These are phyloP conservation scores for Mortierella sp. DNA, from an alignment of 371 early-diverging fungal species.

Conservation along the genomic window DNA sequence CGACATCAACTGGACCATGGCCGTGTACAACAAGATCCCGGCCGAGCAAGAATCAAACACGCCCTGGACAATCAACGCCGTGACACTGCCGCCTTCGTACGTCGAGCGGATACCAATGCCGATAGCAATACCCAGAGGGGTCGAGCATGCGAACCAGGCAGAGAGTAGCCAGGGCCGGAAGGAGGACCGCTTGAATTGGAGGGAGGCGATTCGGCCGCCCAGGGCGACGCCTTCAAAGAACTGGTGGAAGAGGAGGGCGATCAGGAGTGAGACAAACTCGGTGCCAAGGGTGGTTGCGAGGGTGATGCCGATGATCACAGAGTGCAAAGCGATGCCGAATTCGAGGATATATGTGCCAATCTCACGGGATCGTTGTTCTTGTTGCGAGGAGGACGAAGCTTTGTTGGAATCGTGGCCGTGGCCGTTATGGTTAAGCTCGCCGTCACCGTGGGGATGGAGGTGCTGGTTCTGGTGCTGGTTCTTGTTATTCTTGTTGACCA, in stretches of 20 bases:
- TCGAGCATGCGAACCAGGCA: slow-evolving; percentile 65
- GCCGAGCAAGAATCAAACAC: slow-evolving; percentile 83
- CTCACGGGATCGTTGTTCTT: slow-evolving; percentile 35
- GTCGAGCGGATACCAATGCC: slow-evolving; percentile 76
- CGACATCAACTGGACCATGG: slow-evolving; percentile 78
- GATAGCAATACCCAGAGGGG: slow-evolving; percentile 84
- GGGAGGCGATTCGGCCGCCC: slow-evolving; percentile 77
- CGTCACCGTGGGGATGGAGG: not conserved
- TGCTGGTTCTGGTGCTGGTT: slow-evolving; percentile 21
- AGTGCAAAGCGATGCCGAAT: slow-evolving; percentile 89
- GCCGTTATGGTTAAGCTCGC: not conserved
- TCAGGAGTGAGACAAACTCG: slow-evolving; percentile 75
- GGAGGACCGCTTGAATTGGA: slow-evolving; percentile 48
- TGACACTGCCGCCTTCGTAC: slow-evolving; percentile 67
- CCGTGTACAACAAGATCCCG: slow-evolving; percentile 86
- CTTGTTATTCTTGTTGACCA: slow-evolving; percentile 28
- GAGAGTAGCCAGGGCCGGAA: slow-evolving; percentile 62
- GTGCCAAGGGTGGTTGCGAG: slow-evolving; percentile 76
- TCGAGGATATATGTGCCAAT: slow-evolving; percentile 77
- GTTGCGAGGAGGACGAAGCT: not conserved
- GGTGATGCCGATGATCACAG: slow-evolving; percentile 88
- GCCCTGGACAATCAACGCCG: slow-evolving; percentile 76
- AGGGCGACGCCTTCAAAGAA: slow-evolving; percentile 92
- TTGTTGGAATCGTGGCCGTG: not conserved
- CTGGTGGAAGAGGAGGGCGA: slow-evolving; percentile 90